Base-by-base conservation (phyloP, 768 basidiomycete genomes). In the Amanita pallidorosea region DNA sequence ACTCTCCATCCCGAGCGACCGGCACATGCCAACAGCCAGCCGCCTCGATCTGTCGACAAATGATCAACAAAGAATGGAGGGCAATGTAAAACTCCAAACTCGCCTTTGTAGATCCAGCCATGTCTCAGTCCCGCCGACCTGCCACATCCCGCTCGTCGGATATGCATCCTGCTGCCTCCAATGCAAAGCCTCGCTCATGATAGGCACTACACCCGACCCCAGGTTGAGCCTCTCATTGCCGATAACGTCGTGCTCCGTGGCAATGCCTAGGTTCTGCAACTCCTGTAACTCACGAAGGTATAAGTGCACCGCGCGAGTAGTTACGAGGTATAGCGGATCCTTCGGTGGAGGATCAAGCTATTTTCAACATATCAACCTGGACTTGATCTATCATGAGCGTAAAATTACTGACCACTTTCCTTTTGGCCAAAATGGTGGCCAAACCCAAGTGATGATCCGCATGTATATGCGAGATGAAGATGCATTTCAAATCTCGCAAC, bases 391-490 rank as follows among this genome's bases (percentile, higher is more conserved):
- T 8, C 29, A 42, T 18, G 15, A 29, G 13, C 1, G 17, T 20
- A 18, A 11, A 49, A 37, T 23, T 20, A 54, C 60, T 11, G 53
- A 91, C 94, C 66, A 71, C 68, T 47, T 72, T 75, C 49, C 95
- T 75, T 68, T 83, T 78, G 0, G 78, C 70, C 15, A 98, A 70
- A 7, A 98, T 67, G 52, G 81, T 79, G 0, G 82, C 74, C 31
- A 94, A 63, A 7, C 95, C 94, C 36, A 85, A 75, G 61, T 96
- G 94, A 63, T 97, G 95, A 60, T 97, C 95, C 0, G 77, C 94
- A 60, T 96, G 95, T 57, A 86, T 76, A 62, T 98, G 95, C 54
- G 88, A 91, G 53, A 95, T 71, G 63, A 83, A 96, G 34, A 98
- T 75, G 60, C 88, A 81, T 58, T 78, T 84, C 11, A 93, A 63